A percentile compares a stretch with the other conserved stretches of the same genome.
Conservation (phyloP, 768 basidiomycete species). For the Mycena crocata region DNA sequence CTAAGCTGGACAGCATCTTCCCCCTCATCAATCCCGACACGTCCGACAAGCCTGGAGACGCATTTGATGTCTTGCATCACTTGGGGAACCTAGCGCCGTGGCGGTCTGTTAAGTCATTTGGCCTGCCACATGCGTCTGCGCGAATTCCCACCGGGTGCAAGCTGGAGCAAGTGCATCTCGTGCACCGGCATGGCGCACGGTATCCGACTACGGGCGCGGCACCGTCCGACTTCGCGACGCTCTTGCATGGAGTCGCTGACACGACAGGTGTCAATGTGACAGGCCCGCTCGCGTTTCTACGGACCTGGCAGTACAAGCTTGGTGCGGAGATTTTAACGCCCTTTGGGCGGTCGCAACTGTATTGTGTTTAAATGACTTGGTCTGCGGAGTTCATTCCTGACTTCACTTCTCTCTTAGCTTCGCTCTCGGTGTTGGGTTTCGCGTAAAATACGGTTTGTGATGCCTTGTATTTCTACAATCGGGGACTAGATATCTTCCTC, state of each 20-base stretch:
- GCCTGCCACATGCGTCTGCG: constrained; percentile 60
- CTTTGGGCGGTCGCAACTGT: constrained; percentile 80
- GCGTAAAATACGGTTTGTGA: constrained; percentile 70
- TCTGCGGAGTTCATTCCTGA: neutral
- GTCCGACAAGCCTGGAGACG: constrained; percentile 40
- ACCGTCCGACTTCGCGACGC: constrained; percentile 57
- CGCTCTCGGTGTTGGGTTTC: constrained; percentile 66
- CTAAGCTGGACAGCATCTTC: constrained; percentile 50
- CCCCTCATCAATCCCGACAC: constrained; percentile 56
- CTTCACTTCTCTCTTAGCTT: constrained; percentile 39
- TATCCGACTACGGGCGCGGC: constrained; percentile 62
- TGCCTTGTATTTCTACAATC: constrained; percentile 44
- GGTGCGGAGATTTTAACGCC: constrained; percentile 83
- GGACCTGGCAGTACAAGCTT: constrained; percentile 81
- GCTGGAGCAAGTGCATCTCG: constrained; percentile 63
- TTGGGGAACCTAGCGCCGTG: constrained; percentile 64
- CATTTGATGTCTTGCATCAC: constrained; percentile 58
- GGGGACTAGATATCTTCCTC: neutral
- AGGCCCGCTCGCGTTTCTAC: constrained; percentile 71
- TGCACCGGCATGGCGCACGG: constrained; percentile 79
- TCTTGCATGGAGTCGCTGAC: constrained; percentile 58
- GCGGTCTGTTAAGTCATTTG: constrained; percentile 63
- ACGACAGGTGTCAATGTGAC: constrained; percentile 58
- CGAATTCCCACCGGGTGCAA: constrained; percentile 59
- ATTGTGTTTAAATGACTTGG: constrained; percentile 37